Evolutionary conservation across 371 early-diverging fungal species (phyloP).

Genomic region (Massospora cicadina): DNA sequence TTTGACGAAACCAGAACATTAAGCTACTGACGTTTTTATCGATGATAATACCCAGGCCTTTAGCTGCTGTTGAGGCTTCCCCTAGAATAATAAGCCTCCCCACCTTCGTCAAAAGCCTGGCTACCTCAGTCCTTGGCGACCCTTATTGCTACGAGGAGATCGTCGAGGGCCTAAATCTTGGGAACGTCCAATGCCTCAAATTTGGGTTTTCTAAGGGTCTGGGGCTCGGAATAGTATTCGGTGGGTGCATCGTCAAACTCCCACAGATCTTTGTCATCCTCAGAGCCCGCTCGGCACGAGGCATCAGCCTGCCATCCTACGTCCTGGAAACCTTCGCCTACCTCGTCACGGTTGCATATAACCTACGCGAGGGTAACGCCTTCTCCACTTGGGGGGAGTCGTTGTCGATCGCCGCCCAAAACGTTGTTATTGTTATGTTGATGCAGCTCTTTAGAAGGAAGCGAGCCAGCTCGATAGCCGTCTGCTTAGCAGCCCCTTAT

Average conservation of each 20-base stretch:
- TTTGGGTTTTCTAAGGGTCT: constrained; percentile 75
- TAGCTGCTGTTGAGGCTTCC: not conserved
- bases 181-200: constrained; percentile 54
- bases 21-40: too few species aligned
- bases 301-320: constrained; percentile 60
- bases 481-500: constrained; percentile 16
- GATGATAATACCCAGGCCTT: not conserved
- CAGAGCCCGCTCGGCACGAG: constrained; percentile 41
- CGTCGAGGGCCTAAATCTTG: constrained; percentile 39
- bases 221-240: constrained; percentile 77
- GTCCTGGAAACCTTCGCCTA: constrained; percentile 67
- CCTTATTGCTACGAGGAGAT: constrained; percentile 36
- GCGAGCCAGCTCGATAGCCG: constrained; percentile 22
- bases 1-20: too few species aligned
- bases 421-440: constrained; percentile 52
- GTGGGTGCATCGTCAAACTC: constrained; percentile 79
- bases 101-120: not conserved
- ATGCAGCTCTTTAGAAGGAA: constrained; percentile 39
- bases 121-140: not conserved
- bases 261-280: constrained; percentile 89
- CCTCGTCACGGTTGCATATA: constrained; percentile 68
- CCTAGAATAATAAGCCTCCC: constrained; percentile 2
- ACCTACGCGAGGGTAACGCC: constrained; percentile 56
- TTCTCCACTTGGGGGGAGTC: constrained; percentile 88
- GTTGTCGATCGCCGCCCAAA: constrained; percentile 56